Evolutionary conservation across 805 yeast genomes (phyloP).

Genomic region (Citeromyces nyonsensis): DNA sequence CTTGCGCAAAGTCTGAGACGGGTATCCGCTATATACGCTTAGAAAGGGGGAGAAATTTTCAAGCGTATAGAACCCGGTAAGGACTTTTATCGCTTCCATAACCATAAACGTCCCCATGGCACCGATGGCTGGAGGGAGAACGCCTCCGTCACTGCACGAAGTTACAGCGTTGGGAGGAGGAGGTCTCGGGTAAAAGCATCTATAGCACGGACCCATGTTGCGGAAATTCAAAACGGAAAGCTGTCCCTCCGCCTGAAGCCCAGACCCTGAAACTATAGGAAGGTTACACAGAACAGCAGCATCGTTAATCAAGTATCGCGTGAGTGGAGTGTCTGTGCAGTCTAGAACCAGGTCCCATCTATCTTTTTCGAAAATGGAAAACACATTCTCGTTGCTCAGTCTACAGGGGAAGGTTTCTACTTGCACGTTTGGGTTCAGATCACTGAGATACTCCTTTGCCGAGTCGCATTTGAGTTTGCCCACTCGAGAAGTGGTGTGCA

Average conservation of each 20-base stretch:
- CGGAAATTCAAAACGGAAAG: constrained; percentile 57
- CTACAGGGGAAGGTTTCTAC: constrained; percentile 36
- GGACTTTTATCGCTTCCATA: constrained; percentile 64
- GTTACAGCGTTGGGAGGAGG: constrained; percentile 76
- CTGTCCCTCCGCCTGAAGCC: constrained; percentile 86
- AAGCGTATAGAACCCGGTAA: constrained; percentile 34
- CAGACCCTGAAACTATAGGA: constrained; percentile 84
- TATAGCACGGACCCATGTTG: constrained; percentile 72
- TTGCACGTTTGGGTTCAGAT: constrained; percentile 54
- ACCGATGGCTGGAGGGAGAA: constrained; percentile 93
- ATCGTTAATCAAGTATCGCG: constrained; percentile 80
- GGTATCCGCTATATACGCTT: constrained; percentile 52
- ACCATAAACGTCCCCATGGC: constrained; percentile 83
- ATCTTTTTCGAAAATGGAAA: constrained; percentile 35
- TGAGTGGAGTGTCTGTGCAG: constrained; percentile 87
- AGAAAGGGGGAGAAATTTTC: constrained; percentile 55
- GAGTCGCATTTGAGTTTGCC: constrained; percentile 64
- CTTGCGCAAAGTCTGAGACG: constrained; percentile 46
- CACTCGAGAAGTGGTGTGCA: constrained; percentile 44
- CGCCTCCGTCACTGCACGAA: constrained; percentile 88
- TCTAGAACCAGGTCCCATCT: constrained; percentile 79
- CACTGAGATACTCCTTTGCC: constrained; percentile 39
- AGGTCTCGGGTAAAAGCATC: constrained; percentile 86
- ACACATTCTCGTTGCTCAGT: constrained; percentile 40
- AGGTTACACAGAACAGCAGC: constrained; percentile 52